Conservation (phyloP, 2,329 filamentous ascomycete species). For the Trichoderma koningii region DNA sequence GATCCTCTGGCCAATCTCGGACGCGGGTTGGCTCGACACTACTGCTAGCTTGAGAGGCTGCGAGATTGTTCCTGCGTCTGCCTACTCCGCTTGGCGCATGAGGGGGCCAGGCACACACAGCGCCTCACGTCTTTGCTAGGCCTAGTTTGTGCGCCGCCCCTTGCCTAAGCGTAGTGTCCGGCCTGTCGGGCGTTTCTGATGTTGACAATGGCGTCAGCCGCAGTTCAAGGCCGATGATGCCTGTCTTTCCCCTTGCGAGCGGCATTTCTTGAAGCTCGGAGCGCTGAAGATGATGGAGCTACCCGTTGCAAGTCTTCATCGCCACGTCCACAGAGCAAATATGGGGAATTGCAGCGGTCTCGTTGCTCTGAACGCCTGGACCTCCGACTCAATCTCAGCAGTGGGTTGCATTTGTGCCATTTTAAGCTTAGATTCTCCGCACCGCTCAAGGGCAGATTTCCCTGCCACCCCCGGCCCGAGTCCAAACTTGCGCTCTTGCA, state of each 20-base stretch:
- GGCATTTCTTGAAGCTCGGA: not conserved
- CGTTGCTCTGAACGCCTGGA: not conserved
- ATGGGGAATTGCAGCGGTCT: not conserved
- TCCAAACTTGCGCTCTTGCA: slow-evolving; percentile 12
- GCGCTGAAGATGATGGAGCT: not conserved
- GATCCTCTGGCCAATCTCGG: slow-evolving; percentile 29
- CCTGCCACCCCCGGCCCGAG: slow-evolving; percentile 5
- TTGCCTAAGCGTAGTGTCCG: slow-evolving; percentile 14
- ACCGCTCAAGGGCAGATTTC: slow-evolving; percentile 8
- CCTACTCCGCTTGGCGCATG: slow-evolving; percentile 30
- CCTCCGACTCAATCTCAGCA: not conserved
- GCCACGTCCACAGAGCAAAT: not conserved
- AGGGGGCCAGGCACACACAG: slow-evolving; percentile 22
- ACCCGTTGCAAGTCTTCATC: slow-evolving; percentile 3
- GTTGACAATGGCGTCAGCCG: slow-evolving; percentile 17
- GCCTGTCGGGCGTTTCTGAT: slow-evolving; percentile 24
- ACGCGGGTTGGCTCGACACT: slow-evolving; percentile 29
- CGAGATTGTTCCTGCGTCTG: slow-evolving; percentile 41
- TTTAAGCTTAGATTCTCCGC: slow-evolving; percentile 26
- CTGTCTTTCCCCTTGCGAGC: too few relatives aligned
- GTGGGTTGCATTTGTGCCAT: slow-evolving; percentile 19
- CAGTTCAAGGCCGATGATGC: not conserved
- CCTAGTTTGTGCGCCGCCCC: slow-evolving; percentile 12
- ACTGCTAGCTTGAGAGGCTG: slow-evolving; percentile 17
- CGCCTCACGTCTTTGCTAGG: slow-evolving; percentile 12